These are phyloP conservation scores for Rhodomyrtus tomentosa DNA, from an alignment of 345 rosid genomes.

Conservation along the genomic window DNA sequence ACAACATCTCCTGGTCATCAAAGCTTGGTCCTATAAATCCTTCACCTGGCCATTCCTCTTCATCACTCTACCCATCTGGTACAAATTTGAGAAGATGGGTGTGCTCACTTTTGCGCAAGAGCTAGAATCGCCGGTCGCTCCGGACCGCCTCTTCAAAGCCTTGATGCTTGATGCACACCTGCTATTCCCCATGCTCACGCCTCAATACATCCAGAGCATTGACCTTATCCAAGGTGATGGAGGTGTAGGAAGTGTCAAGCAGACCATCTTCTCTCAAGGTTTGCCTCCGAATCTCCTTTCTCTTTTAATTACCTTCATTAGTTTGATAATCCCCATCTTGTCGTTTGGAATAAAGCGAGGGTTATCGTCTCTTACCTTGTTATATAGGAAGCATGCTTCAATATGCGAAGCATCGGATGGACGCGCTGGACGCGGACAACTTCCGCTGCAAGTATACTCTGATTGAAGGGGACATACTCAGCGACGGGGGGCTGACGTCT, in stretches of 20 bases:
- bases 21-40: not conserved
- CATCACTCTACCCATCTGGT: not conserved
- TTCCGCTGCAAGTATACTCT: conserved; percentile 1
- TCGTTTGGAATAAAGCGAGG: not conserved
- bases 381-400: not conserved
- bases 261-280: conserved; percentile 1
- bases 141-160: conserved; percentile 10
- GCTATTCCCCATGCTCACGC: conserved; percentile 4
- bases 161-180: not conserved
- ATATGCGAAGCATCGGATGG: conserved; percentile 1
- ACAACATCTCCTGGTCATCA: not conserved
- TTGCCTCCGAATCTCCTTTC: not conserved
- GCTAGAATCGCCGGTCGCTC: conserved; percentile 1
- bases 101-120: conserved; percentile 3
- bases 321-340: not conserved
- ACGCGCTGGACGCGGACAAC: not conserved
- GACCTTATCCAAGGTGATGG: not conserved
- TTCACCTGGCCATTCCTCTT: not conserved
- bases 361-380: not conserved
- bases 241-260: conserved; percentile 2
- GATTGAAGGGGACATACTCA: not conserved
- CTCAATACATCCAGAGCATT: not conserved
- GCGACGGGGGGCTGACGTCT: not conserved
- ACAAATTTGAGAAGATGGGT: not conserved
- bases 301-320: not conserved